Evolutionary conservation across 140 eudicot genomes (phyloP).

Genomic region (Senecio squalidus): DNA sequence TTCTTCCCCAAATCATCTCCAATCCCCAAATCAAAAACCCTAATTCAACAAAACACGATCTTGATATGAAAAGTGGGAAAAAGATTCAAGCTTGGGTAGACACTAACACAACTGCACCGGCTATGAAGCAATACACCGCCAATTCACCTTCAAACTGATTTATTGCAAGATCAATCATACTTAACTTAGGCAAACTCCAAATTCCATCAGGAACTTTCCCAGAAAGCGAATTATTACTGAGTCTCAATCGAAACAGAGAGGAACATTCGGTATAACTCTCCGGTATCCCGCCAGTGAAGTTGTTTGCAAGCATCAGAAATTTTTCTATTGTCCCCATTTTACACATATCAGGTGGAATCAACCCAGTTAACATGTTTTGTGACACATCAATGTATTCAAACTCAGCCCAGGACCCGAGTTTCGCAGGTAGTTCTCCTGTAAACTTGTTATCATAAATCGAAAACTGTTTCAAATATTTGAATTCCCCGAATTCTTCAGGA

Average conservation of each 20-base stretch:
- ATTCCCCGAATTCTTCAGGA: slow-evolving; percentile 70
- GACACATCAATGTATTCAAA: slow-evolving; percentile 56
- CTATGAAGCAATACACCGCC: slow-evolving; percentile 37
- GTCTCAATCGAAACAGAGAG: slow-evolving; percentile 48
- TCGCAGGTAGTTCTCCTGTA: slow-evolving; percentile 58
- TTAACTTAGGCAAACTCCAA: slow-evolving; percentile 53
- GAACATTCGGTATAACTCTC: slow-evolving; percentile 43
- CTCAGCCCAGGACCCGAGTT: slow-evolving; percentile 72
- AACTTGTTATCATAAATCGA: slow-evolving; percentile 59
- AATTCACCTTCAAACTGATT: slow-evolving; percentile 60
- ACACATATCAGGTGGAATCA: slow-evolving; percentile 82
- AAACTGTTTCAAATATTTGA: slow-evolving; percentile 35
- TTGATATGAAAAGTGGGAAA: no score
- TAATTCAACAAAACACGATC: no score
- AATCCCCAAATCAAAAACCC: no score
- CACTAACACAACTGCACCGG: slow-evolving; percentile 31
- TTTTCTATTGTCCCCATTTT: slow-evolving; percentile 42
- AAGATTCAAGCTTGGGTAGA: no score
- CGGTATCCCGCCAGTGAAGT: slow-evolving; percentile 69
- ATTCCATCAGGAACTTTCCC: slow-evolving; percentile 56
- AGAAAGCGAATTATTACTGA: slow-evolving; percentile 57
- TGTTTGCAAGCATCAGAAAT: slow-evolving; percentile 55
- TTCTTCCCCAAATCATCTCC: no score
- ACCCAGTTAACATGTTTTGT: slow-evolving; percentile 49
- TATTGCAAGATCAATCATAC: slow-evolving; percentile 39